Evolutionary conservation across 768 basidiomycete species (phyloP).

Genomic region (Daedaleopsis nitida): DNA sequence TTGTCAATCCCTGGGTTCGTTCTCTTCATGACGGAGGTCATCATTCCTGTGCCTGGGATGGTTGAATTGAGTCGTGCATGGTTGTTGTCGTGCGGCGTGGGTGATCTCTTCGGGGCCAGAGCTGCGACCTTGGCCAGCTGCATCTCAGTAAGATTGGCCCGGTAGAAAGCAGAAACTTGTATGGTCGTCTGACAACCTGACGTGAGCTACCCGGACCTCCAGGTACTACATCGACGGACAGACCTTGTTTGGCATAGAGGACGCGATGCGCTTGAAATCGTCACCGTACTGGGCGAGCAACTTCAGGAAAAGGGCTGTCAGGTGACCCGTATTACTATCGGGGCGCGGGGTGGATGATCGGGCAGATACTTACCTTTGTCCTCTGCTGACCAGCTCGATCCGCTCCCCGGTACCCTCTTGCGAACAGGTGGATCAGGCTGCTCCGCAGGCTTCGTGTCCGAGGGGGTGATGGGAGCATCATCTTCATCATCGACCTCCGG

Average conservation of each 20-base stretch:
- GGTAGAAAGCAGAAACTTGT: slow-evolving; percentile 58
- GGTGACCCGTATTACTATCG: slow-evolving; percentile 1
- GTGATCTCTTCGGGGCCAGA: slow-evolving; percentile 43
- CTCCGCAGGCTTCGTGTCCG: slow-evolving; percentile 28
- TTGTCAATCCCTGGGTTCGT: slow-evolving; percentile 12
- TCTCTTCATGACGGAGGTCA: slow-evolving; percentile 12
- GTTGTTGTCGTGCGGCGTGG: slow-evolving; percentile 16
- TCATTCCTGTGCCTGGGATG: neutral
- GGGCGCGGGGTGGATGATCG: neutral
- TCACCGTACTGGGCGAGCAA: slow-evolving; percentile 65
- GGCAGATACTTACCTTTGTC: slow-evolving; percentile 56
- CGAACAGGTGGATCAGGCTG: slow-evolving; percentile 27
- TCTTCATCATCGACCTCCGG: slow-evolving; percentile 27
- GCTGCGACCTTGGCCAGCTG: slow-evolving; percentile 44
- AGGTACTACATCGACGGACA: slow-evolving; percentile 7
- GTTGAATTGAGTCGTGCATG: neutral
- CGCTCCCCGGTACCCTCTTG: slow-evolving; percentile 33
- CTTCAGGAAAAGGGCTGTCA: slow-evolving; percentile 50
- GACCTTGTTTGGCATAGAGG: slow-evolving; percentile 66
- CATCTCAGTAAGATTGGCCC: slow-evolving; percentile 42
- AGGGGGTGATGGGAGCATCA: slow-evolving; percentile 22
- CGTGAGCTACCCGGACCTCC: neutral
- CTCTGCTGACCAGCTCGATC: slow-evolving; percentile 61
- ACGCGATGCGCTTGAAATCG: slow-evolving; percentile 70
- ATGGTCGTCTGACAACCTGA: slow-evolving; percentile 46